Evolutionary conservation across 2,329 filamentous ascomycete genomes (phyloP), one percentile per base, ranked within the genome.

Genomic region (Daldinia sp.): DNA sequence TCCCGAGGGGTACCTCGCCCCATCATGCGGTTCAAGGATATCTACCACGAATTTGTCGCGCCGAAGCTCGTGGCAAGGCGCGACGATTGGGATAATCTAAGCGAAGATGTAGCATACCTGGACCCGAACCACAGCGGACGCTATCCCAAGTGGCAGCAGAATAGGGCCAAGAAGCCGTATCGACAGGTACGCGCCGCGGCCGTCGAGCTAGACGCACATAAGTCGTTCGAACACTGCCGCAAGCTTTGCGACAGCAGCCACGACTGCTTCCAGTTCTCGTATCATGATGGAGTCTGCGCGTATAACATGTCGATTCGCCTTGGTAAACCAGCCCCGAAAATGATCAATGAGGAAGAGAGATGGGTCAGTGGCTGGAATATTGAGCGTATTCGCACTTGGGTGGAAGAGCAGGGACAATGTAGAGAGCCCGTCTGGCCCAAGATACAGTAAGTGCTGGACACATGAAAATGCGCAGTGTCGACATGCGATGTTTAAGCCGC

Each of bases 81-180:
- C 63, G 77, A 82, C 13, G 81, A 87, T 76, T 88, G 86, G 86
- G 83, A 88, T 71, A 88, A 88, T 69, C 70, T 82, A 7, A 82
- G 82, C 50, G 80, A 85, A n/a, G 81, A 84, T 39, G 76, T 77
- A 13, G 76, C 77, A 57, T 86, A 85, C 72, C 72, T 82, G 60
- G 79, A 83, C 13, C 72, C 75, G 0, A 63, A 74, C 0, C 72
- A 60, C 12, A 23, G 23, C 23, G 54, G 44, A 1, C 46, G 78
- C 10, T 79, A 79, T 73, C 77, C 76, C 4, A 74, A 79, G 3
- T 75, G 75, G 74, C 73, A 80, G 67, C 55, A 75, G 15, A 60
- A 74, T 6, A 77, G 76, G 9, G 78, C 78, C 53, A 81, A 80
- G n/a, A 68, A 68, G 46, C 60, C 57, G 5, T 0, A 63, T 33